Percentiles rank a stretch among this genome's conserved stretches.
These are phyloP conservation scores for Teratosphaeriaceae sp. DNA, from an alignment of 2,329 filamentous ascomycete genomes.

Conservation along the genomic window DNA sequence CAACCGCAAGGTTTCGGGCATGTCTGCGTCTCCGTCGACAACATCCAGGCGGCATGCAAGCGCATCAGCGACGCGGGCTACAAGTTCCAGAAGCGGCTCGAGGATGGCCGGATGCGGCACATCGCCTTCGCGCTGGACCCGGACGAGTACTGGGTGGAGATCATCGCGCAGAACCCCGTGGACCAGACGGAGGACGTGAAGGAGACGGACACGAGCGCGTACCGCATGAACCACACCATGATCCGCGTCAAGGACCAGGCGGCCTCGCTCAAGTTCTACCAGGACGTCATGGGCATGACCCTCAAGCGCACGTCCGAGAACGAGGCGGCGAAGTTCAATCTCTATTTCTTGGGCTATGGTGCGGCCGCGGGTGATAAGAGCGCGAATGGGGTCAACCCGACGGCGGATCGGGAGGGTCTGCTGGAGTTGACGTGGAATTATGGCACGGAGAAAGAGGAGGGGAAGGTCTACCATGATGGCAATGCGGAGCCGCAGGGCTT, in stretches of 20 bases:
- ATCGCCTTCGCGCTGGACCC: slow-evolving; percentile 77
- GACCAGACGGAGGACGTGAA: slow-evolving; percentile 66
- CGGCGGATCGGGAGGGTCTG: slow-evolving; percentile 69
- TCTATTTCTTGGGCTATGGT: slow-evolving; percentile 86
- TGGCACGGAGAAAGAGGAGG: slow-evolving; percentile 75
- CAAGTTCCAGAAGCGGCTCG: slow-evolving; percentile 89
- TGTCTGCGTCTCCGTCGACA: slow-evolving; percentile 56
- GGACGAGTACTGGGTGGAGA: slow-evolving; percentile 57
- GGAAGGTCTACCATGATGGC: slow-evolving; percentile 84
- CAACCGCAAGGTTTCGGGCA: slow-evolving; percentile 86
- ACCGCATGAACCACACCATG: slow-evolving; percentile 83
- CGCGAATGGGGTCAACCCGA: slow-evolving; percentile 50
- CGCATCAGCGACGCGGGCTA: slow-evolving; percentile 86
- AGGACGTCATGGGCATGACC: slow-evolving; percentile 84
- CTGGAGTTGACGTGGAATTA: slow-evolving; percentile 86
- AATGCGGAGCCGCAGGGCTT: slow-evolving; percentile 91
- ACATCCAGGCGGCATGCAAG: slow-evolving; percentile 71
- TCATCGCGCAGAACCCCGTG: slow-evolving; percentile 65
- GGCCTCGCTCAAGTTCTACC: slow-evolving; percentile 42
- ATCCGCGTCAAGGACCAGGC: slow-evolving; percentile 71
- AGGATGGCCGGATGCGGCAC: slow-evolving; percentile 76
- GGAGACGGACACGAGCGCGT: slow-evolving; percentile 66
- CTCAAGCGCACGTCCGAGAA: slow-evolving; percentile 68
- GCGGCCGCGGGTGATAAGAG: slow-evolving; percentile 42
- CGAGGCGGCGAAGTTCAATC: slow-evolving; percentile 66